phyloP scores from a whole-genome alignment of 805 yeast species.

The Spathaspora gorwiae region DNA sequence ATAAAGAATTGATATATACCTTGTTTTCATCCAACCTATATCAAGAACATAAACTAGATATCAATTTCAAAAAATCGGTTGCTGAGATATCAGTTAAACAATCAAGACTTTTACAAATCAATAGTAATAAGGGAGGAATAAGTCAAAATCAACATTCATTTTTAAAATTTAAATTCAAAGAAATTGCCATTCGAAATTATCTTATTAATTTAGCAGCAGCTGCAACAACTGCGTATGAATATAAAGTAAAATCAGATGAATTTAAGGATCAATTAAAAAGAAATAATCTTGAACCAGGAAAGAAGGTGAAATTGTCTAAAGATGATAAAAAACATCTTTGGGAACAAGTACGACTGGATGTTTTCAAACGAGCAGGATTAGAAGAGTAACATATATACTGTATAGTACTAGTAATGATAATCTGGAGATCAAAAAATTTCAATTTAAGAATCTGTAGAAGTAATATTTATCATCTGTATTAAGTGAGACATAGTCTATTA shows the following conservation, averaged over 20 bases:
- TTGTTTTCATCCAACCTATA: conserved; percentile 42
- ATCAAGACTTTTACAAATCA: conserved; percentile 38
- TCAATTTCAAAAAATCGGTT: conserved; percentile 40
- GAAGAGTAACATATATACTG: conserved; percentile 2
- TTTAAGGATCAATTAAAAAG: conserved; percentile 23
- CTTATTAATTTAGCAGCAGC: conserved; percentile 52
- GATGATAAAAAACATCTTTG: conserved; percentile 43
- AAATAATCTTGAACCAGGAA: conserved; percentile 13
- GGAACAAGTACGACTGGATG: conserved; percentile 49
- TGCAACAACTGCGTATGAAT: conserved; percentile 50
- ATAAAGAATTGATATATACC: conserved; percentile 38
- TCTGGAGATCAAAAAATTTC: no score
- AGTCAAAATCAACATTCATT: conserved; percentile 20
- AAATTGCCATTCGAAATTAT: conserved; percentile 46
- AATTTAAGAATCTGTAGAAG: no score
- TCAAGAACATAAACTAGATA: conserved; percentile 45
- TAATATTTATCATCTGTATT: no score
- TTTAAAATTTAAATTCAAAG: conserved; percentile 35
- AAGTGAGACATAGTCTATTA: no score
- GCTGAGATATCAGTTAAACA: conserved; percentile 49
- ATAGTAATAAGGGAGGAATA: conserved; percentile 16
- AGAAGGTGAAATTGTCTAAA: conserved; percentile 29
- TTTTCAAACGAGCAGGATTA: conserved; percentile 45
- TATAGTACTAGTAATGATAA: background rate
- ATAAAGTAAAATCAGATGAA: conserved; percentile 35